Evolutionary conservation across 495 filamentous ascomycete species (phyloP), one percentile per base, ranked within the genome.

Genomic region (Lepidopterella palustris): DNA sequence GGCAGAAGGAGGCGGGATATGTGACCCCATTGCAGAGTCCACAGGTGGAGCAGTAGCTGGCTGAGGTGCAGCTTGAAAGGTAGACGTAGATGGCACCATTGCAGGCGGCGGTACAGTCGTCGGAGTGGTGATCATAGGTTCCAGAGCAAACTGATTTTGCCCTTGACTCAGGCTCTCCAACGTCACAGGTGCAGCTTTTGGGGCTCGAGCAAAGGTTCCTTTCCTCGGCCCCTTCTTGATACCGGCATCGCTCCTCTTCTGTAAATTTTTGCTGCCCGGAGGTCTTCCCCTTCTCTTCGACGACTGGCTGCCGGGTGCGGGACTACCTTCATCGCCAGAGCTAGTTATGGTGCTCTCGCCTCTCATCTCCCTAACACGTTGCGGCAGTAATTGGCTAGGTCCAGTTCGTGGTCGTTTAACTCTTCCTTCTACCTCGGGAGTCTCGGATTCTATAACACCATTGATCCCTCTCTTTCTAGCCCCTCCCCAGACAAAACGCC

Each of bases 201-300:
- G 31, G 21, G n/a, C 26, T 27, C 47, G 54, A 0, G 31, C 42
- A 13, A 49, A 53, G 24, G 25, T 20, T 18, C 53, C 61, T 56
- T 62, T 67, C 21, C 72, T 48, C 26, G 71, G 73, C 1, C 73
- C 73, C 59, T 75, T 75, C 42, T 71, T 70, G 52, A 75, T 68
- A 1, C 73, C 73, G 23, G 66, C 71, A 51, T 75, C 73, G 23
- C 58, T 63, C 13, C 73, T 47, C 28, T 57, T 59, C 1, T 57
- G 55, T 25, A 65, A 32, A 55, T 75, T 75, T 61, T 71, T 73
- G 48, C 70, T 72, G 4, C 73, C 73, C 15, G 66, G 64, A 4
- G 70, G 71, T 32, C 72, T 40, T 10, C 73, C 73, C 55, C 69
- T 67, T 10, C 64, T 53, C 39, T 51, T 49, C 9, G 42, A 29